Base-by-base conservation (phyloP, 2,329 filamentous ascomycete species). In the Coniochaeta ligniaria region DNA sequence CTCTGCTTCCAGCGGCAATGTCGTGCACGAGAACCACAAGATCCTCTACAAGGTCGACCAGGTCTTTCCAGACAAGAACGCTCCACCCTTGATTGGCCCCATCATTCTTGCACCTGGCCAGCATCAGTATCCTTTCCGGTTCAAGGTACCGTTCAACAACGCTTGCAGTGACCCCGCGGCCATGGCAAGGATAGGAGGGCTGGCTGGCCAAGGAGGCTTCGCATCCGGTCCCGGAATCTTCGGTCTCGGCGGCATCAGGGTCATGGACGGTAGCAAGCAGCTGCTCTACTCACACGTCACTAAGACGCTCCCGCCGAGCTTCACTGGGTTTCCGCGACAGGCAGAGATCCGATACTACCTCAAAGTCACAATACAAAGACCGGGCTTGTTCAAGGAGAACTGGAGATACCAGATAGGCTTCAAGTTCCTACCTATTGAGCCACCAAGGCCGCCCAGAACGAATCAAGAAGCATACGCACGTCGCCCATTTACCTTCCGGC, bases 271-370 rank as follows among this genome's bases (percentile, higher is more conserved):
- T n/a, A 79, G 80, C 62, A 83, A 82, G 68, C 85, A 88, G 72
- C 73, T 87, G 60, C 80, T 83, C 67, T 80, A 87, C 57, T 72
- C 72, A 43, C 95, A 99, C 76, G 85, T 95, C 64, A 95, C 90
- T 70, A 86, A 87, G 66, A 96, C 93, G 0, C 80, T 99, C 12
- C 95, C 95, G 6, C 95, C 95, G 0, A 96, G 92, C 5, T 78
- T 98, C 59, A 90, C 84, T n/a, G 92, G 91, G 3, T 93, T 95
- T 66, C 91, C 91, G 0, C 89, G 88, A 35, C 86, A 93, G 73
- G 94, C 93, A 24, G 92, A 96, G 74, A 93, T 98, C 62, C 84
- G 88, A 66, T 99, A 99, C 75, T 99, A 91, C 71, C 83, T 98
- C 71, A 99, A 99, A 73, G 92, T 90, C n/a, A 98, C 95, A 0